phyloP scores from a whole-genome alignment of 257 asterid species.

The Lycium barbarum region DNA sequence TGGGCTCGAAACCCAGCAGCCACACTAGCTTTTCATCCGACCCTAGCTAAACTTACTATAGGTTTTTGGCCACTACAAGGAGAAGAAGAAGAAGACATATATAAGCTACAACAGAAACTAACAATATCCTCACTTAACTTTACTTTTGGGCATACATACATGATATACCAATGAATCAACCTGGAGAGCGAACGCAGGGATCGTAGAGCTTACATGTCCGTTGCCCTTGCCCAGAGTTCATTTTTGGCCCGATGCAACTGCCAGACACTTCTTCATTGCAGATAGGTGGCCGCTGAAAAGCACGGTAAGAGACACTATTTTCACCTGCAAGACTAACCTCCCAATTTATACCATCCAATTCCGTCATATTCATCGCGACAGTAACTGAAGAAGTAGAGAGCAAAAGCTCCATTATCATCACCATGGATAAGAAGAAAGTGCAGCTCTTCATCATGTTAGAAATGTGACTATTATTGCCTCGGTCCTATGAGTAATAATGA shows the following conservation, averaged over 20 bases:
- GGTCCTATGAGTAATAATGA: neutral
- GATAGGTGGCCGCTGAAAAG: neutral
- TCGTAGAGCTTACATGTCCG: neutral
- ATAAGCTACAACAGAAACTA: neutral
- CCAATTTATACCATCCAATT: slow-evolving; percentile 21
- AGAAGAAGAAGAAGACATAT: too few species aligned
- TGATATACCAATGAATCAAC: neutral
- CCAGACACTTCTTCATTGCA: neutral
- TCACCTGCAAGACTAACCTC: neutral
- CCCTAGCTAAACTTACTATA: too few species aligned
- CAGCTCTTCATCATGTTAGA: neutral
- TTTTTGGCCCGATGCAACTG: too few species aligned
- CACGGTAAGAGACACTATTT: neutral
- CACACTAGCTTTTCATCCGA: slow-evolving; percentile 42
- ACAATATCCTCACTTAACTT: neutral
- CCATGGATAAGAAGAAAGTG: neutral
- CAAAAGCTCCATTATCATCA: neutral
- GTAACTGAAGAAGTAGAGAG: neutral
- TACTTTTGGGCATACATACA: too few species aligned
- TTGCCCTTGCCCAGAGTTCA: neutral
- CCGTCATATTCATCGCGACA: too few species aligned
- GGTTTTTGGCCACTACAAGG: neutral
- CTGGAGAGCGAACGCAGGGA: neutral
- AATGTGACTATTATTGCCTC: neutral
- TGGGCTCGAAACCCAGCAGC: slow-evolving; percentile 99